phyloP scores from a whole-genome alignment of 345 rosid genomes.

The Salix exigua region DNA sequence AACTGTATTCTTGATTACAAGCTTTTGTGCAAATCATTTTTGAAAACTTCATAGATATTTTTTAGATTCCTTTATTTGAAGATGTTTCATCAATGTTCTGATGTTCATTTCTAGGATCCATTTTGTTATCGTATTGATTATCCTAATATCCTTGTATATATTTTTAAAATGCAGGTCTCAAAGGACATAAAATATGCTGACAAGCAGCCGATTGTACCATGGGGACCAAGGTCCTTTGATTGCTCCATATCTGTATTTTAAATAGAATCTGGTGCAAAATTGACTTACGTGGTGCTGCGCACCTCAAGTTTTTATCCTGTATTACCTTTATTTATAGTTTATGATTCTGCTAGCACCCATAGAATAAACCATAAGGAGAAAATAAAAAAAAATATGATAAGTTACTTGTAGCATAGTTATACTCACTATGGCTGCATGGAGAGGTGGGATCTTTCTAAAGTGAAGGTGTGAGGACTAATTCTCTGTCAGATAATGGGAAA shows the following conservation, averaged over 20 bases:
- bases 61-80: neutral
- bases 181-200: slow-evolving; percentile 97
- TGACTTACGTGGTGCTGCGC: neutral
- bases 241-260: neutral
- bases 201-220: slow-evolving; percentile 88
- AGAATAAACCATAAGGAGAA: neutral
- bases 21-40: neutral
- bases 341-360: neutral
- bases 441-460: neutral
- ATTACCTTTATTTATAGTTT: neutral
- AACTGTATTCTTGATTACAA: no score
- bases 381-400: neutral
- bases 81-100: neutral
- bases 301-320: neutral
- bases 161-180: slow-evolving; percentile 60
- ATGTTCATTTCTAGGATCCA: neutral
- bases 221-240: slow-evolving; percentile 86
- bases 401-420: neutral
- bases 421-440: slow-evolving; percentile 1
- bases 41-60: neutral
- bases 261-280: neutral
- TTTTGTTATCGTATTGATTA: slow-evolving; percentile 8
- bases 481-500: neutral
- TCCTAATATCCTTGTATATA: neutral
- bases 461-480: neutral